Base-by-base conservation (phyloP, 192 early-diverging fungal genomes). In the Coemansia sp. region DNA sequence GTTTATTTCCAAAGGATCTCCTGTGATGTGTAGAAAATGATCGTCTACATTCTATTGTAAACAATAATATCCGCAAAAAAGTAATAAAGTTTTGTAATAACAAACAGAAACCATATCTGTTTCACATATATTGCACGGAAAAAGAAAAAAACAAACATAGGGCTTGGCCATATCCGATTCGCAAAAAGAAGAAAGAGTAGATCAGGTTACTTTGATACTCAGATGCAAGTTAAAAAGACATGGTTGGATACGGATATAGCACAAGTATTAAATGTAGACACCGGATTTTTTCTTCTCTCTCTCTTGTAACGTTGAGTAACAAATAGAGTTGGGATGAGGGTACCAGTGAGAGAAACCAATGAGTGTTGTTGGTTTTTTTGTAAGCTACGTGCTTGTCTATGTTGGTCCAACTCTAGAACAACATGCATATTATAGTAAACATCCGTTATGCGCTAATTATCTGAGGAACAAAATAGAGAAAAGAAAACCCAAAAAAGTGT, bases 361-460 rank as follows among this genome's bases (percentile, higher is more conserved):
- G 51, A 54, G 32, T 54, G 7, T 5, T 45, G 44, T 54, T 54
- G 51, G 12, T 19, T 22, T 32, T 32, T 32, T 32, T 54, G 8
- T 54, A 25, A 45, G 0, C 7, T 45, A 14, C 44, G 13, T 45
- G 10, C 51, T 54, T 22, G 51, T 45, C 44, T 45, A 45, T 45
- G 10, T 45, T 14, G 51, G 51, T 32, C 22, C 9, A 25, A 54
- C 51, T 54, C 51, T 22, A 22, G 19, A 20, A 3, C 49, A 8
- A 54, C 20, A 54, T 22, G 51, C 14, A 54, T 25, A 25, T 54
- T 54, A 54, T 19, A 9, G 25, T 25, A 54, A 54, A 54, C 51
- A 54, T 54, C 51, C 51, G 51, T 54, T 54, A 54, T 54, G 51
- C 51, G 51, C 4, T 25, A 22, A 54, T 19, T 54, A 54, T 54